A percentile compares a stretch with the other conserved stretches of the same genome.
Conservation (phyloP, 805 yeast species). For the Yarrowia sp. region DNA sequence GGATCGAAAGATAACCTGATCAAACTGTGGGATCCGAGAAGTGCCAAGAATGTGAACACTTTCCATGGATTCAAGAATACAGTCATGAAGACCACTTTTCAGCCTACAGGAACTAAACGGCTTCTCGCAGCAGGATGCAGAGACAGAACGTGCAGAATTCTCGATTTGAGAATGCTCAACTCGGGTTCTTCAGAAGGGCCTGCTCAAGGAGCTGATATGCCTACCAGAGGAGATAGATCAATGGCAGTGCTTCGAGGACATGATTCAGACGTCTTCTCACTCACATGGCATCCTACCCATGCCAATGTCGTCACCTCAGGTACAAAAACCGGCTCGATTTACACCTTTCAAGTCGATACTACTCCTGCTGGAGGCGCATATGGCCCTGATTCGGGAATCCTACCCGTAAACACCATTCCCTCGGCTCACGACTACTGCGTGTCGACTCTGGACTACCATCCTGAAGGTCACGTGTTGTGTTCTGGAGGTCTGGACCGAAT, state of each 20-base stretch:
- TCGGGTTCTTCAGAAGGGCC: slow-evolving; percentile 3
- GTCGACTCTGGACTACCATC: slow-evolving; percentile 87
- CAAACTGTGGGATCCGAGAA: slow-evolving; percentile 95
- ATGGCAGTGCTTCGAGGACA: slow-evolving; percentile 68
- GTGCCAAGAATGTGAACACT: slow-evolving; percentile 67
- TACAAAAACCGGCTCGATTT: slow-evolving; percentile 82
- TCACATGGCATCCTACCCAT: slow-evolving; percentile 92
- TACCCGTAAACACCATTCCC: slow-evolving; percentile 55
- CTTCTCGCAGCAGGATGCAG: slow-evolving; percentile 82
- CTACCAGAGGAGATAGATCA: slow-evolving; percentile 45
- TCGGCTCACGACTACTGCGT: slow-evolving; percentile 93
- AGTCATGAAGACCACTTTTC: slow-evolving; percentile 80
- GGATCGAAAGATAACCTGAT: slow-evolving; percentile 95
- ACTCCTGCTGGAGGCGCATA: slow-evolving; percentile 29
- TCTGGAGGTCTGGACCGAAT: slow-evolving; percentile 94
- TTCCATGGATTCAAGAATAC: slow-evolving; percentile 93
- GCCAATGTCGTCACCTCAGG: slow-evolving; percentile 78
- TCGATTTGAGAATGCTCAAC: slow-evolving; percentile 78
- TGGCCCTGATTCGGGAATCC: slow-evolving; percentile 35
- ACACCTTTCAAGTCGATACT: slow-evolving; percentile 67
- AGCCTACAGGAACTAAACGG: slow-evolving; percentile 70
- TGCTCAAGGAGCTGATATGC: slow-evolving; percentile 1
- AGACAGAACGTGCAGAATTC: slow-evolving; percentile 82
- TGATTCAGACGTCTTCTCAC: slow-evolving; percentile 78
- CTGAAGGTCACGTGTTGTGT: slow-evolving; percentile 85